Conservation (phyloP, 2,329 filamentous ascomycete genomes). For the Fusarium fujikuroi region DNA sequence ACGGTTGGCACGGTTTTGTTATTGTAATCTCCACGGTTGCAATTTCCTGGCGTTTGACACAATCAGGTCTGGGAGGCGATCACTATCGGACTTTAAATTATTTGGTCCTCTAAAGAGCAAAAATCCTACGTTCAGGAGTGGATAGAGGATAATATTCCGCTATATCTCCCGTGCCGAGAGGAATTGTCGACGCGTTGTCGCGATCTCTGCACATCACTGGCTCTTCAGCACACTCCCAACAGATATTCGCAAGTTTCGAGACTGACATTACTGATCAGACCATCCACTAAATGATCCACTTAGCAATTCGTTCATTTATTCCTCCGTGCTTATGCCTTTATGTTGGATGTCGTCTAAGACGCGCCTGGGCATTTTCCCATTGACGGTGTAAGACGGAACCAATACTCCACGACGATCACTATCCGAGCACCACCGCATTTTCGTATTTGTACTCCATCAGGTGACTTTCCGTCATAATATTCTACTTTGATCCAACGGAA, state of each 20-base stretch:
- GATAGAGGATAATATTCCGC: too few species aligned
- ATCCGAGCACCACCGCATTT: not conserved
- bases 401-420: not conserved
- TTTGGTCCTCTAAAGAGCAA: fast-evolving
- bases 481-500: not conserved
- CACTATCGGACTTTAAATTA: not conserved
- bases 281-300: not conserved
- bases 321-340: not conserved
- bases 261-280: too few species aligned
- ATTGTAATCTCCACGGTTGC: not conserved
- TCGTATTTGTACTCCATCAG: not conserved
- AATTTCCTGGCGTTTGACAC: not conserved
- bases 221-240: fast-evolving
- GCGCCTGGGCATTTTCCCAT: not conserved
- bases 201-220: not conserved
- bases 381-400: not conserved
- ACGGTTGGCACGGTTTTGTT: too few species aligned
- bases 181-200: fast-evolving
- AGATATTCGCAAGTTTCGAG: not conserved
- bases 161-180: not conserved
- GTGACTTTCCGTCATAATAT: not conserved
- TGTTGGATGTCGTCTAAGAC: not conserved
- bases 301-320: fast-evolving
- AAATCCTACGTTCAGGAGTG: too few species aligned
- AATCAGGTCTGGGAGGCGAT: not conserved